phyloP scores from a whole-genome alignment of 1,284 basidiomycete genomes.

The Ganoderma resinaceum region DNA sequence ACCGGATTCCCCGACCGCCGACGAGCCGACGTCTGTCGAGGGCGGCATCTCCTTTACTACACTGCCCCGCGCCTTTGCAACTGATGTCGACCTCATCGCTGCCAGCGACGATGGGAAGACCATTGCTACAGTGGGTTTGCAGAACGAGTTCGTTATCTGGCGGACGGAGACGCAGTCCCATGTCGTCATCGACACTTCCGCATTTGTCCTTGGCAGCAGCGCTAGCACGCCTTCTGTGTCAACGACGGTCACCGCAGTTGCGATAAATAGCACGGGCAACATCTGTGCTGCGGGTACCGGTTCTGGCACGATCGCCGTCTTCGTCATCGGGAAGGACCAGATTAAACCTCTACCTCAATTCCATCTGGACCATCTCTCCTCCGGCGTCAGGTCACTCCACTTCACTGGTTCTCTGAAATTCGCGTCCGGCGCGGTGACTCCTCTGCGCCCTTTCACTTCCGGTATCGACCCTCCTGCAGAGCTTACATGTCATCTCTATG shows the following conservation, averaged over 20 bases:
- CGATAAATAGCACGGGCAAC: constrained; percentile 61
- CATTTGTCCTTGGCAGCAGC: constrained; percentile 52
- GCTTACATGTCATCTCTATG: constrained; percentile 49
- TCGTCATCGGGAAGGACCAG: constrained; percentile 53
- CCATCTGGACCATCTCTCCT: constrained; percentile 51
- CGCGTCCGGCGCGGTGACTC: constrained; percentile 33
- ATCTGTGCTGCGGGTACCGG: constrained; percentile 71
- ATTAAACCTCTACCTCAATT: constrained; percentile 53
- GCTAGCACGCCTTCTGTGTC: constrained; percentile 55
- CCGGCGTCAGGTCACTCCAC: constrained; percentile 56
- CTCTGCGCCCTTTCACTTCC: constrained; percentile 43
- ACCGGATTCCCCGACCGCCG: constrained; percentile 38
- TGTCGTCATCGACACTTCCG: constrained; percentile 58
- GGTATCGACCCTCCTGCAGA: constrained; percentile 17
- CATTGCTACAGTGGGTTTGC: constrained; percentile 76
- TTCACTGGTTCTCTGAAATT: constrained; percentile 43
- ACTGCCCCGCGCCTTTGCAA: constrained; percentile 77
- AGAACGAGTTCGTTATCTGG: constrained; percentile 83
- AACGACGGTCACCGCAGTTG: constrained; percentile 62
- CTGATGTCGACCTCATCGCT: constrained; percentile 85
- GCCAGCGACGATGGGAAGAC: constrained; percentile 69
- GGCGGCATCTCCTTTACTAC: constrained; percentile 66
- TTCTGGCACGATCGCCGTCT: constrained; percentile 65
- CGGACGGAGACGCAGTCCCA: constrained; percentile 49
- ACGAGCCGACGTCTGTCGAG: constrained; percentile 49